Conservation (phyloP, 176 grass and related monocot species). For the Lolium perenne region DNA sequence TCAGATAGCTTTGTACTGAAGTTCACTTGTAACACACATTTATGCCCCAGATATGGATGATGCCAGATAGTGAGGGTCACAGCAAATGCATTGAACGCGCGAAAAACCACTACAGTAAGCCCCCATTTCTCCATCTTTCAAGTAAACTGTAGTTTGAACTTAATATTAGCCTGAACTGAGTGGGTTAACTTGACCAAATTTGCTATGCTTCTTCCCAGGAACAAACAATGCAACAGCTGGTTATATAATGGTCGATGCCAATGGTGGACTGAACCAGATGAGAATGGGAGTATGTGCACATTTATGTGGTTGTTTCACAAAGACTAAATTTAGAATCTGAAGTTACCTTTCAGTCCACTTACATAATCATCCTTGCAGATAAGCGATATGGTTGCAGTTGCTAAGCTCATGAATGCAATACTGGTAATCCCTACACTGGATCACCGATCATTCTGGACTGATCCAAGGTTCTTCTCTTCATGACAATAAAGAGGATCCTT, state of each 20-base stretch:
- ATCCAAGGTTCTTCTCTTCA: constrained; percentile 58
- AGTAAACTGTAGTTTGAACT: constrained; percentile 10
- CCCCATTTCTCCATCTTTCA: neutral
- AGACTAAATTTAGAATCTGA: constrained; percentile 3
- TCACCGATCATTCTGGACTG: constrained; percentile 85
- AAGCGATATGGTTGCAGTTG: constrained; percentile 82
- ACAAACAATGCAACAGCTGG: constrained; percentile 48
- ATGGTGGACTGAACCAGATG: constrained; percentile 91
- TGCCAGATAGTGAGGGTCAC: constrained; percentile 47
- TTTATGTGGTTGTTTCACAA: neutral
- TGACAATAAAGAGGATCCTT: constrained; percentile 17
- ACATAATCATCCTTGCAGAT: constrained; percentile 57
- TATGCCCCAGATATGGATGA: constrained; percentile 67
- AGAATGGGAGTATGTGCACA: constrained; percentile 69
- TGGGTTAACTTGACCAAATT: neutral
- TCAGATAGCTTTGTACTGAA: constrained; percentile 28
- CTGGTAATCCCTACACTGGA: constrained; percentile 79
- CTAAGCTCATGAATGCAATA: constrained; percentile 85
- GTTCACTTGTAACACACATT: constrained; percentile 32
- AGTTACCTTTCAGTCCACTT: constrained; percentile 26
- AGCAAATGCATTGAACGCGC: constrained; percentile 59
- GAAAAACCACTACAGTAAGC: constrained; percentile 56
- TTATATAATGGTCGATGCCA: constrained; percentile 71
- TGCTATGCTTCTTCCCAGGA: constrained; percentile 40
- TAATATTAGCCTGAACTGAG: constrained; percentile 2